phyloP scores from a whole-genome alignment of 352 stramenopile genomes.

The Globisporangium acanthophoron region DNA sequence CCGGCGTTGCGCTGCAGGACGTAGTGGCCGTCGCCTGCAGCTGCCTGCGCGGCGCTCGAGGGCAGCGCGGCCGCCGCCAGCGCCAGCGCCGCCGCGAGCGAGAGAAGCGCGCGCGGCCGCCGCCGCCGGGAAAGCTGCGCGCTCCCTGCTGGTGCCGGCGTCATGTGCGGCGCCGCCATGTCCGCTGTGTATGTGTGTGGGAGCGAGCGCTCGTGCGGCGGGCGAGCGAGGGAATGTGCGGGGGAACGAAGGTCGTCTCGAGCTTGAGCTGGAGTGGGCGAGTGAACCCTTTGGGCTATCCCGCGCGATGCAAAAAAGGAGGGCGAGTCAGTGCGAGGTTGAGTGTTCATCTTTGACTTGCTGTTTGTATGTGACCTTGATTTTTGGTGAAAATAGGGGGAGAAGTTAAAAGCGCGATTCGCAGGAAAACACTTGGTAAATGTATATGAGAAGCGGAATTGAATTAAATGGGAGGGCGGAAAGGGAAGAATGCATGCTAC shows the following conservation, averaged over 20 bases:
- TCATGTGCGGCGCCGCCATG: neutral
- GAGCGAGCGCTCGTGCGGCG: neutral
- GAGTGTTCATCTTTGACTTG: too few relatives aligned
- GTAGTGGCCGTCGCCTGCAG: conserved; percentile 13
- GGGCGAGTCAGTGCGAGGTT: too few relatives aligned
- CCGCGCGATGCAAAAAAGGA: too few relatives aligned
- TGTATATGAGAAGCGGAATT: too few relatives aligned
- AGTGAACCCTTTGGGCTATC: too few relatives aligned
- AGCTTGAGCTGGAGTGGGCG: neutral
- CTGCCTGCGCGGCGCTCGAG: neutral
- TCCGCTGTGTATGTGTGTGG: neutral
- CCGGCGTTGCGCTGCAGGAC: conserved; percentile 23
- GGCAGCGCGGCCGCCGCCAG: neutral
- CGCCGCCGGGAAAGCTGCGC: neutral
- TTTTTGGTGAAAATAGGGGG: too few relatives aligned
- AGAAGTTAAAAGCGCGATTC: too few relatives aligned
- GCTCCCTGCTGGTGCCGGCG: too few relatives aligned
- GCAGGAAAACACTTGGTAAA: too few relatives aligned
- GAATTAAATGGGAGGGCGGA: too few relatives aligned
- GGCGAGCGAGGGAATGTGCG: neutral
- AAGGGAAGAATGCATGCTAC: too few relatives aligned
- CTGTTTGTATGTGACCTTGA: too few relatives aligned
- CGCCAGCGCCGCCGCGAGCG: neutral
- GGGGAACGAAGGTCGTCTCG: neutral
- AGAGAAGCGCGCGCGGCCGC: neutral